Conservation (phyloP, 202 grass and related monocot genomes). For the Eragrostis tef region DNA sequence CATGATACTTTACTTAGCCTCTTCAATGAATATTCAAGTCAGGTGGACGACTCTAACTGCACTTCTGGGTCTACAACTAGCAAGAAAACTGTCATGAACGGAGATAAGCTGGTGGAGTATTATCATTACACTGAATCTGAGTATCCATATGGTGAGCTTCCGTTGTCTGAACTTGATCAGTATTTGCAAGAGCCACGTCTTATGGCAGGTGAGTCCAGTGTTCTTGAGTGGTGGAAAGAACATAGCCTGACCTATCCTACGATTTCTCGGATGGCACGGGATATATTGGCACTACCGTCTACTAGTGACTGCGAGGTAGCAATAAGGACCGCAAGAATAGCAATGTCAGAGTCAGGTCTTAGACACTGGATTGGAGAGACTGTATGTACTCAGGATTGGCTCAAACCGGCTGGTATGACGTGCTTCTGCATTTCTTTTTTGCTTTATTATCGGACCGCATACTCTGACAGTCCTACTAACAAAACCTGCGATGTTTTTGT, state of each 20-base stretch:
- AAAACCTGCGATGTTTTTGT: background rate
- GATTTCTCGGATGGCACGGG: conserved; percentile 15
- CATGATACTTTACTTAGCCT: conserved; percentile 3
- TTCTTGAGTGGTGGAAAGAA: conserved; percentile 27
- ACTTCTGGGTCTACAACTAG: background rate
- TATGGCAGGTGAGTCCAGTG: background rate
- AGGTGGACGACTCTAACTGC: background rate
- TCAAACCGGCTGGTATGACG: conserved; percentile 21
- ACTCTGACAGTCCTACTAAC: background rate
- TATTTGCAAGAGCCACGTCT: conserved; percentile 23
- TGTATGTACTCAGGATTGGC: conserved; percentile 39
- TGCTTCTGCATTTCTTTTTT: background rate
- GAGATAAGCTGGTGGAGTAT: conserved; percentile 18
- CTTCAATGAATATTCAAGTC: conserved; percentile 15
- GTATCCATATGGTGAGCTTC: conserved; percentile 10
- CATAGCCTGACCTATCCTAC: conserved; percentile 24
- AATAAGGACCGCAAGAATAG: conserved; percentile 1
- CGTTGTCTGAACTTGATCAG: conserved; percentile 33
- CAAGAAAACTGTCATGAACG: background rate
- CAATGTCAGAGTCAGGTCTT: background rate
- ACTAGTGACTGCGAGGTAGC: conserved; percentile 9
- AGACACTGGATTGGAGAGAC: background rate
- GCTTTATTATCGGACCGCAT: background rate
- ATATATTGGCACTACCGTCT: conserved; percentile 23
- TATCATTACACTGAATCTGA: background rate